phyloP scores from a whole-genome alignment of 106 monocot genomes.

The Triglochin maritima region DNA sequence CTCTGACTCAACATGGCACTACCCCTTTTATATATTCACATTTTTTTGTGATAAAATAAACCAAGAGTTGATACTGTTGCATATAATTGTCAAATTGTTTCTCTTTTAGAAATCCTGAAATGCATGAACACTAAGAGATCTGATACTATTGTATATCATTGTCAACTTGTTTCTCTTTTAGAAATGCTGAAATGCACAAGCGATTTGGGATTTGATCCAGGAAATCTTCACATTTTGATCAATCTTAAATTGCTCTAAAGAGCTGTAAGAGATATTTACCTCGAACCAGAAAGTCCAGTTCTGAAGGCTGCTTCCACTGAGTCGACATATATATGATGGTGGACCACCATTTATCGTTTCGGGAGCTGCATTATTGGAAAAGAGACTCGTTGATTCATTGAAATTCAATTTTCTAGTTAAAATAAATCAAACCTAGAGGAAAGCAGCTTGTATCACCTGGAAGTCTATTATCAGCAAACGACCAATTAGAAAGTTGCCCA shows the following conservation, averaged over 20 bases:
- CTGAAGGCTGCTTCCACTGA: conserved; percentile 61
- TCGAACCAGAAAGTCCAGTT: conserved; percentile 97
- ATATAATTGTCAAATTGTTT: too few species aligned
- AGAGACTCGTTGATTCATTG: not conserved
- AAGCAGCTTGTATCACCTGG: conserved; percentile 40
- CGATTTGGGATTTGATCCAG: too few species aligned
- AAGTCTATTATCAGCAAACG: conserved; percentile 65
- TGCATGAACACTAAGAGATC: too few species aligned
- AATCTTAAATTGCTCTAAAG: not conserved
- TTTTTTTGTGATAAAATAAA: too few species aligned
- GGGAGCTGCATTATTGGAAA: conserved; percentile 32
- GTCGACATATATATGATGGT: conserved; percentile 76
- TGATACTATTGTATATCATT: too few species aligned
- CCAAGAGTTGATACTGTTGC: too few species aligned
- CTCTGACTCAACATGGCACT: too few species aligned
- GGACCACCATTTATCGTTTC: conserved; percentile 64
- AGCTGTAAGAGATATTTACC: conserved; percentile 24
- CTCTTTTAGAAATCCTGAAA: too few species aligned
- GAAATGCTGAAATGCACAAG: too few species aligned
- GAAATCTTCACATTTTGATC: not conserved
- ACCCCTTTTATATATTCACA: too few species aligned
- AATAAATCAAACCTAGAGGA: not conserved
- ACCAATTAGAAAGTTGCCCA: conserved; percentile 91
- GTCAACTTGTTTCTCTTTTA: too few species aligned
- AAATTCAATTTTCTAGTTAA: not conserved